Base-by-base conservation (phyloP, 106 monocot genomes). In the Phalaenopsis aphrodite region DNA sequence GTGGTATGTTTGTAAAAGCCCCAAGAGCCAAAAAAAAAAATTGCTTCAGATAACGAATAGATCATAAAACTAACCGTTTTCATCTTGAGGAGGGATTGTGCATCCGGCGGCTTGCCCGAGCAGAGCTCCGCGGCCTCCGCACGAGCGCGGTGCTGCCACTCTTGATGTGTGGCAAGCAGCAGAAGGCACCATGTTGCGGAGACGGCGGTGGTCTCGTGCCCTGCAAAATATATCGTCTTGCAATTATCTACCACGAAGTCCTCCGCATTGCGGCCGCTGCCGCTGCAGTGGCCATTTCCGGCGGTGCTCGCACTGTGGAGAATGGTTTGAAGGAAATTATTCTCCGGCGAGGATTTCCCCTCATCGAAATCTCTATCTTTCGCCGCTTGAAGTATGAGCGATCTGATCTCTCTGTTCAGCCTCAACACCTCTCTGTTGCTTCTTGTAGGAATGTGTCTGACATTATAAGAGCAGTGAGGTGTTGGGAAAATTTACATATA, bases 201-300 rank as follows among this genome's bases (percentile, higher is more conserved):
- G 15, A 80, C 73, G 1, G 93, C 82, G 1, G 86, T 84, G 5
- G 95, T 93, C 73, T 95, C 95, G 37, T 91, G 91, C 42, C 91
- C 95, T 3, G 93, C 95, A 19, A 95, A 88, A 75, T 91, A 95
- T 1, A 95, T 93, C 56, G 83, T 91, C 80, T 95, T 95, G 88
- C 90, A 95, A 65, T 95, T 93, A 82, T 93, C 95, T 2, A 93
- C 89, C 2, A 95, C 80, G 39, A 91, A 93, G 52, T 74, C 49
- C 11, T 95, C 95, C 0, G 80, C 23, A 0, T 24, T 38, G 24
- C 36, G 7, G 0, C 42, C 69, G 66, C 42, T n/a, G 30, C 12
- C 38, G 11, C 72, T 3, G 5, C 30, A 30, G 30, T 21, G 12
- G 41, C 77, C 80, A 18, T 45, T 45, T 56, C 41, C 36, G 39